Evolutionary conservation across 768 basidiomycete species (phyloP).

Genomic region (Xanthoconium purpureum): DNA sequence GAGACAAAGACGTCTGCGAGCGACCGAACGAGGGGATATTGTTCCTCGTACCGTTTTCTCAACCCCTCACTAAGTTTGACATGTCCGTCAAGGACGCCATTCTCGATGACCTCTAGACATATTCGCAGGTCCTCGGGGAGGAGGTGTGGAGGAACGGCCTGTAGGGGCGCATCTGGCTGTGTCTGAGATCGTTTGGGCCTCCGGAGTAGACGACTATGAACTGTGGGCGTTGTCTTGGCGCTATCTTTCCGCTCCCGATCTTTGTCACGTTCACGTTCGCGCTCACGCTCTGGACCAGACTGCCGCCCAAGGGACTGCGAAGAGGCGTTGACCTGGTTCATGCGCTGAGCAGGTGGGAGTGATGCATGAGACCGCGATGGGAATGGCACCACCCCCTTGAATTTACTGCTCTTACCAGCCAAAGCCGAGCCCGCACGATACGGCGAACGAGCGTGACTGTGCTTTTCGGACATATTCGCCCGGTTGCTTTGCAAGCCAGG

Average conservation of each 20-base stretch:
- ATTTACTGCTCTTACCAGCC: slow-evolving; percentile 39
- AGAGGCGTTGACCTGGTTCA: slow-evolving; percentile 52
- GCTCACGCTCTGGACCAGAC: slow-evolving; percentile 47
- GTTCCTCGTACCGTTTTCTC: slow-evolving; percentile 89
- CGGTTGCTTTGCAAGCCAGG: slow-evolving; percentile 23
- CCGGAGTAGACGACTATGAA: slow-evolving; percentile 51
- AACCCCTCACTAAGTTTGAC: slow-evolving; percentile 79
- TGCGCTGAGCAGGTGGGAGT: slow-evolving; percentile 59
- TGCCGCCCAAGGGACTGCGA: slow-evolving; percentile 77
- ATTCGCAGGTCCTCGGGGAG: slow-evolving; percentile 84
- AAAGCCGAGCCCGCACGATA: slow-evolving; percentile 53
- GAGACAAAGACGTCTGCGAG: slow-evolving; percentile 95
- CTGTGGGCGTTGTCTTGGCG: slow-evolving; percentile 33
- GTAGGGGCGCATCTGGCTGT: slow-evolving; percentile 42
- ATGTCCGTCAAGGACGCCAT: slow-evolving; percentile 88
- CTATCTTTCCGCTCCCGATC: slow-evolving; percentile 49
- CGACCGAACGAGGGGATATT: slow-evolving; percentile 89
- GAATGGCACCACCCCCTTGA: slow-evolving; percentile 60
- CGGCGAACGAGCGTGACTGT: slow-evolving; percentile 73
- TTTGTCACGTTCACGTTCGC: slow-evolving; percentile 38
- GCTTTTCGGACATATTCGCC: slow-evolving; percentile 41
- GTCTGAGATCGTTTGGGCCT: slow-evolving; percentile 68
- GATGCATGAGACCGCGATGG: slow-evolving; percentile 80
- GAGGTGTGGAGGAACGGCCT: slow-evolving; percentile 66
- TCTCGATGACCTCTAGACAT: slow-evolving; percentile 84